Percentiles rank a stretch among this genome's conserved stretches.
phyloP scores from a whole-genome alignment of 2,329 filamentous ascomycete genomes.

The Botrytis squamosa region DNA sequence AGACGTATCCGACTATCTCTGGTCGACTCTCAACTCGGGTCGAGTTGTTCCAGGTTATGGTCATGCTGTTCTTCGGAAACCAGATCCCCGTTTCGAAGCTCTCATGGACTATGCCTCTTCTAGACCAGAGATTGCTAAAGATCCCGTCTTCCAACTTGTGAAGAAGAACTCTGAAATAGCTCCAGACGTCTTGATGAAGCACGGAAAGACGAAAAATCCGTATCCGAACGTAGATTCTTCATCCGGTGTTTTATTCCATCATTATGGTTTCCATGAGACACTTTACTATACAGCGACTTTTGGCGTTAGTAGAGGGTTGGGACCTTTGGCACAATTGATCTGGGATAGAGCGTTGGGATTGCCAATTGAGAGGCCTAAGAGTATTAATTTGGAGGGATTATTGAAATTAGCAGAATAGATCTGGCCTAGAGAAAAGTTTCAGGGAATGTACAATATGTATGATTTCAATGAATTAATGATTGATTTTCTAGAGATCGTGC shows the following conservation, averaged over 20 bases:
- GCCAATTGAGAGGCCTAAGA: conserved; percentile 97
- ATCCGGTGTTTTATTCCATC: conserved; percentile 93
- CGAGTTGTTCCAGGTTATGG: conserved; percentile 92
- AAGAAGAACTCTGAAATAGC: conserved; percentile 91
- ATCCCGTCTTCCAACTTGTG: conserved; percentile 92
- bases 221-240: conserved; percentile 95
- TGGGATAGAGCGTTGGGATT: conserved; percentile 93
- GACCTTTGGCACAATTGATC: conserved; percentile 88
- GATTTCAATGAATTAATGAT: neutral
- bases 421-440: neutral
- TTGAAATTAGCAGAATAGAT: conserved; percentile 60
- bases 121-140: conserved; percentile 77
- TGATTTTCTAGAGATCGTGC: neutral
- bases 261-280: conserved; percentile 96
- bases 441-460: neutral
- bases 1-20: conserved; percentile 86
- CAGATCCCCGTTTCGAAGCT: conserved; percentile 93
- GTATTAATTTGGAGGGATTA: conserved; percentile 86
- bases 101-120: conserved; percentile 92
- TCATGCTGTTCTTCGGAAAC: conserved; percentile 93
- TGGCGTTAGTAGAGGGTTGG: conserved; percentile 69
- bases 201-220: conserved; percentile 98
- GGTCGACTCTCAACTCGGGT: conserved; percentile 88
- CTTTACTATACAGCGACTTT: conserved; percentile 85
- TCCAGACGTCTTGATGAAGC: conserved; percentile 84